phyloP scores from a whole-genome alignment of 140 eudicot species.

The Ambrosia hybrid region DNA sequence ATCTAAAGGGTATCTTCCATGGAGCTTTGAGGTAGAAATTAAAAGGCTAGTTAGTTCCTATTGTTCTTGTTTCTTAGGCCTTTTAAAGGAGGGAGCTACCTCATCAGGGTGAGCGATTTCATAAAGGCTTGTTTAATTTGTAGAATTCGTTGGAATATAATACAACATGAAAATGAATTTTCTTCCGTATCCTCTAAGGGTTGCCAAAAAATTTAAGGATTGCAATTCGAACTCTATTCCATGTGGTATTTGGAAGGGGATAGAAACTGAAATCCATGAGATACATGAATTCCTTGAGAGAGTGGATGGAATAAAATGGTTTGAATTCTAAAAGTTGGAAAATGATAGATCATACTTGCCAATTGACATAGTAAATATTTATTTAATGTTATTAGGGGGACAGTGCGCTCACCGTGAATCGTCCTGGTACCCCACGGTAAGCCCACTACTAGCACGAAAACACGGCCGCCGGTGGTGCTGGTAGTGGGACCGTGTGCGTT shows the following conservation, averaged over 20 bases:
- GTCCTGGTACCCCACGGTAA: too few species aligned
- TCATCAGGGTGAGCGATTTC: conserved; percentile 6
- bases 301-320: background rate
- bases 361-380: too few species aligned
- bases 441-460: too few species aligned
- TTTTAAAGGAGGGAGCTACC: background rate
- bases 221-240: background rate
- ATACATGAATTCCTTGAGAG: background rate
- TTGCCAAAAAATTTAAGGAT: too few species aligned
- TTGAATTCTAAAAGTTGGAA: background rate
- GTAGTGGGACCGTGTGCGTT: too few species aligned
- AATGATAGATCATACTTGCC: background rate
- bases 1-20: conserved; percentile 20
- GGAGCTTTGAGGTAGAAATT: background rate
- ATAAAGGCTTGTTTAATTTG: background rate
- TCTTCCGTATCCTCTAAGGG: background rate
- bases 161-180: background rate
- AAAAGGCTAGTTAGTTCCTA: conserved; percentile 1
- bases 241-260: background rate
- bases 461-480: too few species aligned
- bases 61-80: background rate
- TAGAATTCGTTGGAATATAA: background rate
- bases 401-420: too few species aligned
- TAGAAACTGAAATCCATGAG: background rate
- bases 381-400: too few species aligned